phyloP scores from a whole-genome alignment of 352 stramenopile species.

The Globisporangium irregulare region DNA sequence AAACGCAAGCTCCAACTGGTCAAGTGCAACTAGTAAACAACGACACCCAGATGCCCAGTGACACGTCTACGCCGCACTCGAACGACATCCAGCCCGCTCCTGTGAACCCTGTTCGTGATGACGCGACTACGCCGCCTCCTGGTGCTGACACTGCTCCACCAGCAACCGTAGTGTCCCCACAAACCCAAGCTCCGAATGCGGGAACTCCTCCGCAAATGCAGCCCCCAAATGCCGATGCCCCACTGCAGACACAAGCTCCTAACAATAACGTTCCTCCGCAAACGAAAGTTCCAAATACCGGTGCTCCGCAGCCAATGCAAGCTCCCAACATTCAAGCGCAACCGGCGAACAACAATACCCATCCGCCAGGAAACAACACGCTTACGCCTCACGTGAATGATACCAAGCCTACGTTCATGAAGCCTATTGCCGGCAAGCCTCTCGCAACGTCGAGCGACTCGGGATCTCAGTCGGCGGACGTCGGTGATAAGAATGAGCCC shows the following conservation, averaged over 20 bases:
- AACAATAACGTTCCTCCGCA: no score
- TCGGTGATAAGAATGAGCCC: background rate
- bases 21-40: no score
- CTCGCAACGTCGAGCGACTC: background rate
- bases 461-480: background rate
- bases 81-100: no score
- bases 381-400: background rate
- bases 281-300: background rate
- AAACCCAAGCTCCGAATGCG: no score
- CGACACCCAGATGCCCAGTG: no score
- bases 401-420: constrained; percentile 3
- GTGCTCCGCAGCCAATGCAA: background rate
- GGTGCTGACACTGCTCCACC: background rate
- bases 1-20: background rate
- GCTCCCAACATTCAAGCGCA: background rate
- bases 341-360: background rate
- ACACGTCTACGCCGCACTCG: no score
- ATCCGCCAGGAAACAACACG: background rate
- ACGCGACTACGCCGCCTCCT: no score
- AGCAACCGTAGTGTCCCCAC: no score
- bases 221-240: no score
- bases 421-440: background rate
- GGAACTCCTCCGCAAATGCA: no score
- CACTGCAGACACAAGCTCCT: no score
- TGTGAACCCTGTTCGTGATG: no score